Conservation (phyloP, 441 rosid genomes). For the Gossypium lobatum region DNA sequence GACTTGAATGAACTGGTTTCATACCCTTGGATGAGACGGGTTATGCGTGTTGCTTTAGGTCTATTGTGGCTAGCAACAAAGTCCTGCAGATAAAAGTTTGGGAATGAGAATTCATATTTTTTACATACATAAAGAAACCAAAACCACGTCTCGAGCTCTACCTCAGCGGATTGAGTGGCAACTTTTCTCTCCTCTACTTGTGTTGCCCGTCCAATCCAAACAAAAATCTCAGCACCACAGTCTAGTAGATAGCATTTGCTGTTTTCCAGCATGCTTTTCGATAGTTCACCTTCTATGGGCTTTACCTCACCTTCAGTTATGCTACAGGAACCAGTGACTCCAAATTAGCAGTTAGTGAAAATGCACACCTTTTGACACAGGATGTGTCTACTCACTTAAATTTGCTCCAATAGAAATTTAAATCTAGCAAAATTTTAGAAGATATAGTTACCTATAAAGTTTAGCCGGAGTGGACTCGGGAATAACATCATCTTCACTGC, state of each 20-base stretch:
- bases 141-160: conserved; percentile 32
- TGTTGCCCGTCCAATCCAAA: conserved; percentile 96
- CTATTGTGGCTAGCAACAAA: conserved; percentile 66
- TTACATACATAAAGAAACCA: conserved; percentile 16
- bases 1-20: conserved; percentile 90
- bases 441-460: conserved; percentile 55
- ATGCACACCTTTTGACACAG: neutral
- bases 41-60: conserved; percentile 73
- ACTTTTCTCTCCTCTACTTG: conserved; percentile 95
- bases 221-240: conserved; percentile 81
- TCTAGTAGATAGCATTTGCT: conserved; percentile 79
- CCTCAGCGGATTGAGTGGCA: conserved; percentile 79
- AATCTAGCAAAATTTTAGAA: conserved; percentile 11
- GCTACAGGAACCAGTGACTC: conserved; percentile 36
- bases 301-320: conserved; percentile 54
- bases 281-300: conserved; percentile 69
- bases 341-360: conserved; percentile 23
- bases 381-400: neutral
- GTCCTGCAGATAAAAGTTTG: conserved; percentile 46
- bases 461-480: conserved; percentile 70
- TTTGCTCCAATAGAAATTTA: neutral
- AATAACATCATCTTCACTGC: conserved; percentile 67
- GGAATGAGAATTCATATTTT: conserved; percentile 26
- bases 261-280: conserved; percentile 80
- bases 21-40: conserved; percentile 88